phyloP scores from a whole-genome alignment of 75 land plant genomes.

The Sequoia sempervirens region DNA sequence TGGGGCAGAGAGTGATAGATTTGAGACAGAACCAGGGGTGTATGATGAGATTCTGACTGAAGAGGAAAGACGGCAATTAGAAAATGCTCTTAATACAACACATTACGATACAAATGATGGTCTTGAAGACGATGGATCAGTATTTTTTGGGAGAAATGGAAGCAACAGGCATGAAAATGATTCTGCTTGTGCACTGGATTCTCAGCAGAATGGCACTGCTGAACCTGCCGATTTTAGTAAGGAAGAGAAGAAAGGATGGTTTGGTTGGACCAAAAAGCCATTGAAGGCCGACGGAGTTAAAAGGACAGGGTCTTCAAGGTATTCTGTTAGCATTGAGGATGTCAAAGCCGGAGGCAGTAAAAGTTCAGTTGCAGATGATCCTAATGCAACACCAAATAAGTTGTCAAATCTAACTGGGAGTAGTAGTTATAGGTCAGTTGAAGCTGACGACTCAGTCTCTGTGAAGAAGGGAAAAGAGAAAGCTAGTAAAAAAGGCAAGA shows the following conservation, averaged over 20 bases:
- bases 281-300: constrained; percentile 53
- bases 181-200: neutral
- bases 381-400: constrained; percentile 32
- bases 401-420: constrained; percentile 31
- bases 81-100: constrained; percentile 10
- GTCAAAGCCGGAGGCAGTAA: constrained; percentile 16
- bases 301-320: constrained; percentile 39
- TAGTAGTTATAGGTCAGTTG: constrained; percentile 25
- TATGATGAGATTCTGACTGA: constrained; percentile 23
- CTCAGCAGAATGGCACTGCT: neutral
- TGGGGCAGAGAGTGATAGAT: constrained; percentile 16
- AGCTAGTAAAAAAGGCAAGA: constrained; percentile 15
- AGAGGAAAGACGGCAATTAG: constrained; percentile 17
- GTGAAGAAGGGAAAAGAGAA: constrained; percentile 56
- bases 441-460: constrained; percentile 24
- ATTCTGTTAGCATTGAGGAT: constrained; percentile 44
- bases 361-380: constrained; percentile 37
- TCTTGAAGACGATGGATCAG: constrained; percentile 28
- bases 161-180: neutral
- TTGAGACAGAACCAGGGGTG: constrained; percentile 11
- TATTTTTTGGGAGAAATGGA: neutral
- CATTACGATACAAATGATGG: constrained; percentile 22
- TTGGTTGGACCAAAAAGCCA: constrained; percentile 46
- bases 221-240: constrained; percentile 23
- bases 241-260: constrained; percentile 24